phyloP scores from a whole-genome alignment of 805 yeast species.

The Metschnikowia colocasiae region DNA sequence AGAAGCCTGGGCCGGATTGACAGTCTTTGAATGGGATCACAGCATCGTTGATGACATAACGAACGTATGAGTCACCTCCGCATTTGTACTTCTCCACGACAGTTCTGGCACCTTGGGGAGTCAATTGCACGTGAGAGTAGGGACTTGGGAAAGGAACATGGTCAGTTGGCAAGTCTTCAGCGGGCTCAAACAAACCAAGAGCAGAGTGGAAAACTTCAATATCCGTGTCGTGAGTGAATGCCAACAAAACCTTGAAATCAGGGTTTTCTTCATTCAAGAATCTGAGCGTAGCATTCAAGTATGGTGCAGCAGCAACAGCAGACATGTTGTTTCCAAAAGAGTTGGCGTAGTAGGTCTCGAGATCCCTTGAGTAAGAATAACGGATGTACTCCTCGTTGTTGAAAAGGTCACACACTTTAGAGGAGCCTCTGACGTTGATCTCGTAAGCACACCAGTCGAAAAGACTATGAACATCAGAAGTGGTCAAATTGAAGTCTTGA shows the following conservation, averaged over 20 bases:
- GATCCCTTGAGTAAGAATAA: constrained; percentile 57
- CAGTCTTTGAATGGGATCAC: constrained; percentile 36
- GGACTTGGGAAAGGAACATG: constrained; percentile 45
- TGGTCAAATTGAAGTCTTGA: constrained; percentile 50
- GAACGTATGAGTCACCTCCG: constrained; percentile 29
- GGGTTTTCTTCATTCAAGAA: constrained; percentile 43
- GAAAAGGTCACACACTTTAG: constrained; percentile 65
- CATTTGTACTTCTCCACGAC: constrained; percentile 36
- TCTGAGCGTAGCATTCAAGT: constrained; percentile 47
- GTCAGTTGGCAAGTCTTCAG: constrained; percentile 41
- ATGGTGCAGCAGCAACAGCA: constrained; percentile 56
- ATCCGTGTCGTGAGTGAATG: constrained; percentile 74
- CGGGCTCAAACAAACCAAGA: constrained; percentile 51
- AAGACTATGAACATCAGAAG: constrained; percentile 48
- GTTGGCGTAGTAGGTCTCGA: constrained; percentile 54
- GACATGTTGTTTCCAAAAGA: constrained; percentile 63
- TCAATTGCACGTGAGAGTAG: constrained; percentile 40
- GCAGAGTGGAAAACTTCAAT: constrained; percentile 60
- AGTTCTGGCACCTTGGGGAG: constrained; percentile 41
- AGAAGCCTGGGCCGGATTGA: constrained; percentile 40
- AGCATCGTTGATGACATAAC: constrained; percentile 39
- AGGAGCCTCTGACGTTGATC: constrained; percentile 62
- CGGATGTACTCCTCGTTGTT: constrained; percentile 64
- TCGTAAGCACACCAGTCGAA: constrained; percentile 73
- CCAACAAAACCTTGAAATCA: constrained; percentile 55